Evolutionary conservation across 2,329 filamentous ascomycete genomes (phyloP), one percentile per base, ranked within the genome.

Genomic region (Didymella glomerata): DNA sequence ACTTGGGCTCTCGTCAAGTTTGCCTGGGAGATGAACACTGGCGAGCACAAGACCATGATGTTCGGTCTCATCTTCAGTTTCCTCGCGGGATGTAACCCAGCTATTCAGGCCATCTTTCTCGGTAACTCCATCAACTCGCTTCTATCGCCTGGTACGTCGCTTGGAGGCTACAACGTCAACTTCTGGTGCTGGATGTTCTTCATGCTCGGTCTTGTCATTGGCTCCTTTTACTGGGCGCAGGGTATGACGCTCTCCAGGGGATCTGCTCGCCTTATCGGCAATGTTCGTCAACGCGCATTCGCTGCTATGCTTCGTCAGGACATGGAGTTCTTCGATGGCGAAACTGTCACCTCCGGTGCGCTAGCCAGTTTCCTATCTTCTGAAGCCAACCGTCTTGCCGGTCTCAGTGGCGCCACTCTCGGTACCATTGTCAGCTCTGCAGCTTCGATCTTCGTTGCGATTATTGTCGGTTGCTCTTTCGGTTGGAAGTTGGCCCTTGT

Each of bases 401-500:
- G 95, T 25, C 87, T 99, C 52, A 95, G 91, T 68, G 95, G 95
- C 49, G 87, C 88, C 10, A 97, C 92, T 0, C 86, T 98, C 1
- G 94, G 94, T 46, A 97, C 94, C 9, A 85, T 98, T 61, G 79
- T 97, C 49, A 90, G 90, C 72, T 90, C 94, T 25, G 78, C 79
- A 2, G 92, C 92, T 0, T 97, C 94, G 0, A 84, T 99, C 13
- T 73, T 95, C 48, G 85, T 89, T 2, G 88, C 92, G 4, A 86
- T 93, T 57, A 78, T 85, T 14, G 79, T 96, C 30, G 85, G 88
- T 13, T 80, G 91, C 18, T 83, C 86, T 8, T 87, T 96, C 62
- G 92, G 91, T 4, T 97, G 93, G 93, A 96, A 96, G 77, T 82
- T 97, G 22, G 90, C 91, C 14, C 85, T 97, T 1, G 93, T 96